phyloP scores from a whole-genome alignment of 2,329 filamentous ascomycete species.

The Aquanectria penicillioides region DNA sequence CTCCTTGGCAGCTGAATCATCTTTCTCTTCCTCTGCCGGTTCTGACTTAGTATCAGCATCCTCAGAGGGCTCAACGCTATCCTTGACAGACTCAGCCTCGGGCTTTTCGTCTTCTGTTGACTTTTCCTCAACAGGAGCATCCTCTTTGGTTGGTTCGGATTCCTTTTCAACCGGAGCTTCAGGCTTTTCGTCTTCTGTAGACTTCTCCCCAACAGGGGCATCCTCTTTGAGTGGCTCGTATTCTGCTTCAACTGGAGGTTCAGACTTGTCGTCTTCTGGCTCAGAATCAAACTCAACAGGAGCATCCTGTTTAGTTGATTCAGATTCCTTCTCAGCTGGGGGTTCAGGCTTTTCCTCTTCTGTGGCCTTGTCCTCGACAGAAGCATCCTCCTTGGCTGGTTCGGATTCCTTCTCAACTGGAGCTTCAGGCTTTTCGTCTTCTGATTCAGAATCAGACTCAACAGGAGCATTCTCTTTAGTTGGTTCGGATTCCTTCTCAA shows the following conservation, averaged over 20 bases:
- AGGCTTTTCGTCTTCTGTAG: constrained; percentile 4
- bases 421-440: not conserved
- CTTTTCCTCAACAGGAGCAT: not conserved
- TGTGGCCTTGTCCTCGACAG: not conserved
- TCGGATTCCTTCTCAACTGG: constrained; percentile 8
- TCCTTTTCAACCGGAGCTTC: constrained; percentile 5
- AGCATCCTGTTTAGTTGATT: not conserved
- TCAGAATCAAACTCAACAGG: not conserved
- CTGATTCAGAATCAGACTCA: constrained; percentile 11
- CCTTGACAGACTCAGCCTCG: not conserved
- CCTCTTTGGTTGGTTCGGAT: not conserved
- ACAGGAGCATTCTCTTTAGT: not conserved
- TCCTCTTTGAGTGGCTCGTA: too few relatives aligned
- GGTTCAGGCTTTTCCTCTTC: not conserved
- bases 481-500: not conserved
- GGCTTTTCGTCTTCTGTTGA: not conserved
- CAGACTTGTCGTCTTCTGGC: constrained; percentile 1
- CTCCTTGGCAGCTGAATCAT: constrained; percentile 2
- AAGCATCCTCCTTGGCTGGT: constrained; percentile 1
- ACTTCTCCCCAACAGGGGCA: not conserved
- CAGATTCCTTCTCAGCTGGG: not conserved
- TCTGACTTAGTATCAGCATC: not conserved
- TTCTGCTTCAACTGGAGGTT: constrained; percentile 3
- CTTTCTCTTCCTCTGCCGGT: not conserved
- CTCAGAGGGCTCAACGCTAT: too few relatives aligned